Evolutionary conservation across 164 flowering plant species (phyloP).

Genomic region (Umbilicus rupestris): DNA sequence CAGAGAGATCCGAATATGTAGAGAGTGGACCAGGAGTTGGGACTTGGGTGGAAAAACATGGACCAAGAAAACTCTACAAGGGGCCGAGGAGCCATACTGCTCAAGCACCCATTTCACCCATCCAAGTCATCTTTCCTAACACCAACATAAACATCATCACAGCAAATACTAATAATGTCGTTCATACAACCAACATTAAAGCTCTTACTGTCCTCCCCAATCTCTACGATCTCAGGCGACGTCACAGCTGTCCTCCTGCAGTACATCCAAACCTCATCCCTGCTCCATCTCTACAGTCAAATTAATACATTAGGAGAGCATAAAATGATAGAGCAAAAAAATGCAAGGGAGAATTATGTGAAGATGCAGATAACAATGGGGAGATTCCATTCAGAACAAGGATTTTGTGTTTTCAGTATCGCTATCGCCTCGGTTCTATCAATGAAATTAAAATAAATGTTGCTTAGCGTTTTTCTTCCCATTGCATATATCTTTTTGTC

Average conservation of each 20-base stretch:
- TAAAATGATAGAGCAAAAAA: background rate
- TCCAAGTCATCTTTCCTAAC: slow-evolving; percentile 66
- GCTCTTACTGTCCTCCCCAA: slow-evolving; percentile 39
- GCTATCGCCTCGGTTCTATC: slow-evolving; percentile 14
- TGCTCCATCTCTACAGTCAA: slow-evolving; percentile 17
- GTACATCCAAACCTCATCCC: slow-evolving; percentile 10
- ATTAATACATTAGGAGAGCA: background rate
- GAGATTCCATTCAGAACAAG: background rate
- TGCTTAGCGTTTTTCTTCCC: slow-evolving; percentile 8
- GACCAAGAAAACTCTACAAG: slow-evolving; percentile 43
- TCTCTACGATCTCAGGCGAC: slow-evolving; percentile 62
- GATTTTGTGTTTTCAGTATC: background rate
- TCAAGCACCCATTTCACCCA: slow-evolving; percentile 64
- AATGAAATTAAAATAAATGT: slow-evolving; percentile 1
- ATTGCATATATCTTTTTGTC: background rate
- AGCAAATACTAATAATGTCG: slow-evolving; percentile 15
- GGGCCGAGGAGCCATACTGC: slow-evolving; percentile 32
- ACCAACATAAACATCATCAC: slow-evolving; percentile 56
- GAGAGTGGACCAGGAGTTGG: slow-evolving; percentile 58
- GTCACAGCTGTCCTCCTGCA: slow-evolving; percentile 5
- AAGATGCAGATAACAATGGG: slow-evolving; percentile 14
- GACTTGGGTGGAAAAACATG: slow-evolving; percentile 69
- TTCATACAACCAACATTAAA: background rate
- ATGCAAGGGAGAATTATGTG: background rate
- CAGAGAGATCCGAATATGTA: background rate